Conservation (phyloP, 768 basidiomycete genomes). For the Termitomyces eurrhizus region DNA sequence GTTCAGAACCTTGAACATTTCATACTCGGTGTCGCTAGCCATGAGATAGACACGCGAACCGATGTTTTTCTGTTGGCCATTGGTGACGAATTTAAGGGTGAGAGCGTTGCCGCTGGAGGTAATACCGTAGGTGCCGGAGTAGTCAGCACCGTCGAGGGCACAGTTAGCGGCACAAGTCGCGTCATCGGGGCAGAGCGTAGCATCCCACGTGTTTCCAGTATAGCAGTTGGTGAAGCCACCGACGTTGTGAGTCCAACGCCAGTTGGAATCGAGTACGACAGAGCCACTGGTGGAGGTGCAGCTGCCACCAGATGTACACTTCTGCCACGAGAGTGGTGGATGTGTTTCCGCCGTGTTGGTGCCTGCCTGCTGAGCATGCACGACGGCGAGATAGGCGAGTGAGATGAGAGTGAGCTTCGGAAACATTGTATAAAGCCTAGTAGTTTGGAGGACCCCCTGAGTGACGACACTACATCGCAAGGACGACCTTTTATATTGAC, state of each 20-base stretch:
- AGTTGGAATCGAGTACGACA: slow-evolving; percentile 54
- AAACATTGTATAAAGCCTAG: slow-evolving; percentile 27
- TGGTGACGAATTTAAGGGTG: slow-evolving; percentile 48
- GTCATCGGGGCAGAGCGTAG: slow-evolving; percentile 43
- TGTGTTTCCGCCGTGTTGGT: slow-evolving; percentile 41
- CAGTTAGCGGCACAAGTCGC: slow-evolving; percentile 29
- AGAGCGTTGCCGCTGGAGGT: slow-evolving; percentile 44
- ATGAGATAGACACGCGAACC: slow-evolving; percentile 49
- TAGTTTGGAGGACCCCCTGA: background rate
- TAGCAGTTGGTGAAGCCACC: slow-evolving; percentile 42
- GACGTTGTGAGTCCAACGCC: slow-evolving; percentile 49
- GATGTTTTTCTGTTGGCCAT: slow-evolving; percentile 30
- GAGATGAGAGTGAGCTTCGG: slow-evolving; percentile 34
- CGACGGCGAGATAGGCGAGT: slow-evolving; percentile 38
- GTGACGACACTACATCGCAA: background rate
- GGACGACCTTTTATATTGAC: background rate
- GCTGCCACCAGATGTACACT: slow-evolving; percentile 43
- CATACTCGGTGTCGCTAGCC: slow-evolving; percentile 40
- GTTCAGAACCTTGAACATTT: slow-evolving; percentile 13
- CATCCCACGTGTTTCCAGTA: slow-evolving; percentile 53
- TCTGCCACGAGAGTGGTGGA: slow-evolving; percentile 41
- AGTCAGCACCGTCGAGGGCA: slow-evolving; percentile 41
- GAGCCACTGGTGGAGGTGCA: slow-evolving; percentile 34
- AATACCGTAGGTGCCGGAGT: slow-evolving; percentile 48
- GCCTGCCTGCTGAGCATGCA: slow-evolving; percentile 44